Evolutionary conservation across 192 early-diverging fungal species (phyloP).

Genomic region (Backusella tuberculispora): DNA sequence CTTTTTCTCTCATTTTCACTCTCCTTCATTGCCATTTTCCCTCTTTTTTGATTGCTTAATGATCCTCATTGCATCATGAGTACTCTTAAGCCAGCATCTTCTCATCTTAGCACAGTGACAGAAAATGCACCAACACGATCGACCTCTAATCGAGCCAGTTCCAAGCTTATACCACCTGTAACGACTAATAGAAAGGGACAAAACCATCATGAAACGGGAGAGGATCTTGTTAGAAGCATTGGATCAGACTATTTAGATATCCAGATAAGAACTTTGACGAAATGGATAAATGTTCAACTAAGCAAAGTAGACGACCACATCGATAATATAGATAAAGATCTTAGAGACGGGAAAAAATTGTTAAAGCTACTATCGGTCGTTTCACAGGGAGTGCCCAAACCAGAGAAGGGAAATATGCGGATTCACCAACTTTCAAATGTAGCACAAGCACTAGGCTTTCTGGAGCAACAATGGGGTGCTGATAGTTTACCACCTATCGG

Average conservation of each 20-base stretch:
- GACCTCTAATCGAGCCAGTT: slow-evolving; percentile 6
- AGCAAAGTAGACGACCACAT: slow-evolving; percentile 44
- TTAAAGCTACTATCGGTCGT: slow-evolving; percentile 73
- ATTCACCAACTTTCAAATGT: slow-evolving; percentile 82
- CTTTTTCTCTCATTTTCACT: background rate
- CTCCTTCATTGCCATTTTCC: background rate
- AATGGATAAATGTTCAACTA: slow-evolving; percentile 65
- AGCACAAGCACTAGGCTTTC: slow-evolving; percentile 70
- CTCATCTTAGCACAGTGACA: background rate
- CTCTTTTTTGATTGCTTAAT: background rate
- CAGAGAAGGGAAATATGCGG: slow-evolving; percentile 72
- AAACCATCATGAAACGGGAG: slow-evolving; percentile 11
- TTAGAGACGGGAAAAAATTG: slow-evolving; percentile 70
- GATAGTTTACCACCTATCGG: slow-evolving; percentile 73
- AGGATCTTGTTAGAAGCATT: slow-evolving; percentile 49
- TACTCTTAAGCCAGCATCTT: slow-evolving; percentile 9
- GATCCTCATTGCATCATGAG: slow-evolving; percentile 13
- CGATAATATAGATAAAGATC: slow-evolving; percentile 59
- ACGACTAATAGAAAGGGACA: background rate
- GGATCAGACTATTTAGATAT: slow-evolving; percentile 52
- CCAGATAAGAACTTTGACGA: slow-evolving; percentile 56
- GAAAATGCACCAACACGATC: slow-evolving; percentile 6
- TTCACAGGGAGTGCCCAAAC: slow-evolving; percentile 69
- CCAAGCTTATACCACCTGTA: slow-evolving; percentile 20
- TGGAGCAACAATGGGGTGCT: slow-evolving; percentile 56